These are phyloP conservation scores for Leccinum ochraceum DNA, from an alignment of 768 basidiomycete genomes.

Conservation along the genomic window DNA sequence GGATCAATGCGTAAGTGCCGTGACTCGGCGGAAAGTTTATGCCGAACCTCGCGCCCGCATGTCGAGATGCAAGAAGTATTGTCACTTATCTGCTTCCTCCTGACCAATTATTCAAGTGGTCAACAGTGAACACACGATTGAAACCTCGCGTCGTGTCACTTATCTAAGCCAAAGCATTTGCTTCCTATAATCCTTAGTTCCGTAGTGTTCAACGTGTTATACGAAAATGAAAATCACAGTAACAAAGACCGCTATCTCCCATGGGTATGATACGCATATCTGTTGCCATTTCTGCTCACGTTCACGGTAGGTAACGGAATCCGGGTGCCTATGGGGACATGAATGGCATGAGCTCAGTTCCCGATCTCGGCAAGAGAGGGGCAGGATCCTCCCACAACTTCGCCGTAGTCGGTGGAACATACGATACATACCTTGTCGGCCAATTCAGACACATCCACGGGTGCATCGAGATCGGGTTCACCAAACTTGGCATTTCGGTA, in stretches of 20 bases:
- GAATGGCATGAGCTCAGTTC: neutral
- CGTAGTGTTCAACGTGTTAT: neutral
- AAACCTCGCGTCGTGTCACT: too few species aligned
- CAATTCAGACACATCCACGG: constrained; percentile 63
- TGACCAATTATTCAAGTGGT: too few species aligned
- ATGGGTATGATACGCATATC: neutral
- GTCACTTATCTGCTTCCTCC: too few species aligned
- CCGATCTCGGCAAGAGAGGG: neutral
- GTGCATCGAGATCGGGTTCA: constrained; percentile 41
- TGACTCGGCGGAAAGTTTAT: too few species aligned
- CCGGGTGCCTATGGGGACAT: constrained; percentile 46
- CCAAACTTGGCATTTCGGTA: constrained; percentile 56
- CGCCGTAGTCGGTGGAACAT: neutral
- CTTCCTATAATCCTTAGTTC: neutral
- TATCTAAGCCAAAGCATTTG: too few species aligned
- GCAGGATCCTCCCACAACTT: neutral
- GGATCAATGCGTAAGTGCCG: too few species aligned
- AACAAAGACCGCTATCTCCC: neutral
- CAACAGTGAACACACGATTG: too few species aligned
- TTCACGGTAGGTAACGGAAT: constrained; percentile 55
- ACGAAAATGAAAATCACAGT: neutral
- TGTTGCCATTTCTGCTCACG: neutral
- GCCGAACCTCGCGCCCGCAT: too few species aligned
- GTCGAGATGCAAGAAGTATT: too few species aligned
- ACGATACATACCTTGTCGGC: constrained; percentile 48